Evolutionary conservation across 2,329 filamentous ascomycete species (phyloP).

Genomic region (Phoma sp.): DNA sequence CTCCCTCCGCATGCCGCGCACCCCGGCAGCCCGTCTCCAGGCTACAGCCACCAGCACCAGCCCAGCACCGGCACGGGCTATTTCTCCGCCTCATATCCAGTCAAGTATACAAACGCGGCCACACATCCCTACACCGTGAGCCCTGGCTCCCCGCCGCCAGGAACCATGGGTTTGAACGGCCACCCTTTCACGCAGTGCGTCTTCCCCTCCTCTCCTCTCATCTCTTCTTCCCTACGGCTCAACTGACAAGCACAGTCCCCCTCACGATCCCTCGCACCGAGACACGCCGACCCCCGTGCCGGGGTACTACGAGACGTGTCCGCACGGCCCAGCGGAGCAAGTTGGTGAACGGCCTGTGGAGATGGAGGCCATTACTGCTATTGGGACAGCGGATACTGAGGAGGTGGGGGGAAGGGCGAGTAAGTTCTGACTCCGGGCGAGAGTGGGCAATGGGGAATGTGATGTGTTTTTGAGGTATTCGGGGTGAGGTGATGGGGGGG

Average conservation of each 20-base stretch:
- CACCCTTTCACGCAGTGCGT: constrained; percentile 4
- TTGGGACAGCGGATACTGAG: not conserved
- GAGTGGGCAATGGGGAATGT: not conserved
- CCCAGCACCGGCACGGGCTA: not conserved
- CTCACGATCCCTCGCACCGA: not conserved
- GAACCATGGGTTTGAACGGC: not conserved
- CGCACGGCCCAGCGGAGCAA: not conserved
- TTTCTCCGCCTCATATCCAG: not conserved
- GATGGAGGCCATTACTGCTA: constrained; percentile 9
- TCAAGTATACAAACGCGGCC: not conserved
- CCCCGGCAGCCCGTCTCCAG: not conserved
- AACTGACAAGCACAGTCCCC: not conserved
- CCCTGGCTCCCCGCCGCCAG: not conserved
- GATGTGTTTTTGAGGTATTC: not conserved
- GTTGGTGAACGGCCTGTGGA: constrained; percentile 4
- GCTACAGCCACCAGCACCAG: constrained; percentile 3
- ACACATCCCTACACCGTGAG: not conserved
- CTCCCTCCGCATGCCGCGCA: not conserved
- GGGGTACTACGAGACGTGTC: constrained; percentile 4
- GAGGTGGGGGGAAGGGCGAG: not conserved
- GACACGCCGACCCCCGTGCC: not conserved
- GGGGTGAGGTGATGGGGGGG: not conserved
- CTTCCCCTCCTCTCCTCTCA: too few species aligned
- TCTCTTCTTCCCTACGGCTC: not conserved
- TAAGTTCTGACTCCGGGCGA: not conserved